Evolutionary conservation across 148 eudicot genomes (phyloP).

Genomic region (Chenopodium formosanum): DNA sequence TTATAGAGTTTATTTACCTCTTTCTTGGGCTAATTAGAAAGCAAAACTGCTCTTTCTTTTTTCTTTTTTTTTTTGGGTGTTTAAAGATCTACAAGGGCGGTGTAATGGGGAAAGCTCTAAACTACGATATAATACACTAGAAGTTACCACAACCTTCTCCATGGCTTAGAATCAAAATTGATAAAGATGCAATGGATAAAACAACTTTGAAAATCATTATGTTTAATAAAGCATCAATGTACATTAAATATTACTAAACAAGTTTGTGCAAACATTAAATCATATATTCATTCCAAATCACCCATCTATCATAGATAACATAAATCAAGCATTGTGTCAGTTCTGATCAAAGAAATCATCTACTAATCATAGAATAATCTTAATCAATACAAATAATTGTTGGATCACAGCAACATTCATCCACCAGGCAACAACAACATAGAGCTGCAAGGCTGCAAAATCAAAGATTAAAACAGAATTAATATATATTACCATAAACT

Average conservation of each 20-base stretch:
- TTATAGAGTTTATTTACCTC: too few relatives aligned
- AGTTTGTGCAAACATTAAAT: neutral
- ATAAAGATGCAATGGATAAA: too few relatives aligned
- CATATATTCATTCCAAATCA: neutral
- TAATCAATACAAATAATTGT: slow-evolving; percentile 31
- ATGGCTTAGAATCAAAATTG: too few relatives aligned
- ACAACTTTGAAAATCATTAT: too few relatives aligned
- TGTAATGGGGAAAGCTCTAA: too few relatives aligned
- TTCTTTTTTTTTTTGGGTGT: too few relatives aligned
- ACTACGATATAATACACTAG: too few relatives aligned
- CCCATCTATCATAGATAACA: neutral
- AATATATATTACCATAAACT: neutral
- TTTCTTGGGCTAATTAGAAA: too few relatives aligned
- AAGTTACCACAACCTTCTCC: too few relatives aligned
- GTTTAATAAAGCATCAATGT: too few relatives aligned
- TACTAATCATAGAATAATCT: neutral
- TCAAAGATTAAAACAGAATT: neutral
- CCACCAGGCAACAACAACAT: slow-evolving; percentile 44
- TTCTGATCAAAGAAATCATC: neutral
- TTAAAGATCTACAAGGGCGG: too few relatives aligned
- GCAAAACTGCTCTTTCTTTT: too few relatives aligned
- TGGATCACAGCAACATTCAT: slow-evolving; percentile 55
- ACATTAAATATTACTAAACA: neutral
- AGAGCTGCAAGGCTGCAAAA: slow-evolving; percentile 49
- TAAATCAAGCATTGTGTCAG: neutral